phyloP scores from a whole-genome alignment of 345 rosid genomes.

The Lenwebbia sp. region DNA sequence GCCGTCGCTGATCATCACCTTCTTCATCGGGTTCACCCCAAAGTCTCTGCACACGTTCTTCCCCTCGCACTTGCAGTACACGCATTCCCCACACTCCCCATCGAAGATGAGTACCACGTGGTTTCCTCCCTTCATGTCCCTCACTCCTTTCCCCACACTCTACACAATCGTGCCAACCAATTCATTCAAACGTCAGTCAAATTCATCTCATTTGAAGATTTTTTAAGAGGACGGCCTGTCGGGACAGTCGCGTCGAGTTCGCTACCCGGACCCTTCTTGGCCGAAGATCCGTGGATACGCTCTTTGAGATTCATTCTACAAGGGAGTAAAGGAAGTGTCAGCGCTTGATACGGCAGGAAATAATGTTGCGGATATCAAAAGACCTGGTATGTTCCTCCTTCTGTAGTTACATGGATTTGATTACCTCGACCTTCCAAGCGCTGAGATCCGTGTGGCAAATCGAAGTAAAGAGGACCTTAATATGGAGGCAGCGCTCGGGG shows the following conservation, averaged over 20 bases:
- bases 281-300: constrained; percentile 67
- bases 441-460: constrained; percentile 63
- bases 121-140: constrained; percentile 47
- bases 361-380: neutral
- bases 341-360: neutral
- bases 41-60: constrained; percentile 37
- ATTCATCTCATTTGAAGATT: neutral
- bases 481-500: constrained; percentile 4
- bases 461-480: constrained; percentile 47
- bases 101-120: constrained; percentile 49
- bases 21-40: constrained; percentile 42
- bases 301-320: constrained; percentile 44
- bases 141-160: constrained; percentile 56
- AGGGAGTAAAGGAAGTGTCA: neutral
- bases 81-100: constrained; percentile 59
- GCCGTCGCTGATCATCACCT: constrained; percentile 44
- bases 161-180: constrained; percentile 19
- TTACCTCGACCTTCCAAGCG: constrained; percentile 53
- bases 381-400: no score
- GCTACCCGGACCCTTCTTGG: constrained; percentile 69
- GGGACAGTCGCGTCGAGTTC: neutral
- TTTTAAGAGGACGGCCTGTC: neutral
- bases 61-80: constrained; percentile 19
- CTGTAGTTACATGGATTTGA: neutral
- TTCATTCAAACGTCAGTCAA: neutral